phyloP scores from a whole-genome alignment of 371 early-diverging fungal species.

The Dentiscutata heterogama region DNA sequence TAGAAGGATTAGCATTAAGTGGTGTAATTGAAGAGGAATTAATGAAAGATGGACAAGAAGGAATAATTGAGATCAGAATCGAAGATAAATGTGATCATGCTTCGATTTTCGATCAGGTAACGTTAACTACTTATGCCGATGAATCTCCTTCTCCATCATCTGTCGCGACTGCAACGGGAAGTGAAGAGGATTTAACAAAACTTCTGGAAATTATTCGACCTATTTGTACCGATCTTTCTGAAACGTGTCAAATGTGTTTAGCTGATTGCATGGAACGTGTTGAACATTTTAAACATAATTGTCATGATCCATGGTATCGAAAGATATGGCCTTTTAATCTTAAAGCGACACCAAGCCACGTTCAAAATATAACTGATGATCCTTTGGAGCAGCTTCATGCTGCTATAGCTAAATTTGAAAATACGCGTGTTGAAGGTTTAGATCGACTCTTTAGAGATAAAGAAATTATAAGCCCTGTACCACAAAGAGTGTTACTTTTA shows the following conservation, averaged over 20 bases:
- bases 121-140: not conserved
- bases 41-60: slow-evolving; percentile 6
- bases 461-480: slow-evolving; percentile 12
- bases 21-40: slow-evolving; percentile 39
- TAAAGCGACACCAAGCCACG: not conserved
- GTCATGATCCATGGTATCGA: slow-evolving; percentile 16
- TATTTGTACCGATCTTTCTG: slow-evolving; percentile 27
- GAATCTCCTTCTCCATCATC: slow-evolving; percentile 1
- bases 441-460: not conserved
- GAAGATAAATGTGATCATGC: not conserved
- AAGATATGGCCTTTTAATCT: slow-evolving; percentile 3
- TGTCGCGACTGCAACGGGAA: not conserved
- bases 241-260: slow-evolving; percentile 36
- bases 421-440: slow-evolving; percentile 15
- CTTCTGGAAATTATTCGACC: slow-evolving; percentile 25
- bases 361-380: slow-evolving; percentile 22
- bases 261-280: slow-evolving; percentile 22
- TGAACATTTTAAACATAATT: slow-evolving; percentile 30
- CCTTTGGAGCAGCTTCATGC: not conserved
- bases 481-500: slow-evolving; percentile 18
- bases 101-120: not conserved
- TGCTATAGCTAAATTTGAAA: slow-evolving; percentile 19
- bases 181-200: not conserved
- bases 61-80: slow-evolving; percentile 4
- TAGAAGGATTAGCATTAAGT: slow-evolving; percentile 39